Percentiles rank a stretch among this genome's conserved stretches.
Conservation (phyloP, 2,329 filamentous ascomycete genomes). For the Fusarium domesticum region DNA sequence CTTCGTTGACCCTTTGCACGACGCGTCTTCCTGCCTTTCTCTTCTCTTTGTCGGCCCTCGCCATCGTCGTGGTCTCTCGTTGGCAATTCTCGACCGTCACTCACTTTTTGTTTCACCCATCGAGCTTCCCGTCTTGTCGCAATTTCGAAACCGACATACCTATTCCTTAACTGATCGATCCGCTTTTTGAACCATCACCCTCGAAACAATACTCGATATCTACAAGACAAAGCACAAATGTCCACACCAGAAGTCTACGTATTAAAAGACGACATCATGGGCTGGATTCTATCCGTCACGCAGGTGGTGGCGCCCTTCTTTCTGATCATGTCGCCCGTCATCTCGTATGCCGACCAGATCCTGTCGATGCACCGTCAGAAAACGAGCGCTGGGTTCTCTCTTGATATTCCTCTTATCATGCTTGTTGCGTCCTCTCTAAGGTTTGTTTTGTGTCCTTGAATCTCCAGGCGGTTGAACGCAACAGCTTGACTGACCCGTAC, state of each 20-base stretch:
- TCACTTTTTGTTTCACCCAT: no score
- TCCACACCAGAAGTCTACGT: neutral
- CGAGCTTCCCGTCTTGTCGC: no score
- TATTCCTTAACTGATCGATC: neutral
- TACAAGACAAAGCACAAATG: neutral
- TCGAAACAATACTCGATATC: neutral
- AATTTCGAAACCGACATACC: neutral
- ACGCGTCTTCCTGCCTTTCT: no score
- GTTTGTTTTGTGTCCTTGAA: constrained; percentile 37
- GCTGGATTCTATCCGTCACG: constrained; percentile 35
- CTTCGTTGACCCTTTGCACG: no score
- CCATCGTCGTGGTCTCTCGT: no score
- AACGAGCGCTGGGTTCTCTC: constrained; percentile 65
- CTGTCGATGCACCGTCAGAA: constrained; percentile 61
- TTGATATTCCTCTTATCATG: constrained; percentile 72
- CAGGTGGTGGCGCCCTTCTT: constrained; percentile 61
- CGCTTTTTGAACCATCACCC: neutral
- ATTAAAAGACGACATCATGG: constrained; percentile 16
- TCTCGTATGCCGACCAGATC: constrained; percentile 65
- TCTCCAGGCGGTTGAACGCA: constrained; percentile 1
- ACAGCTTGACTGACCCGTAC: constrained; percentile 18
- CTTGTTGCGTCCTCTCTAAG: constrained; percentile 64
- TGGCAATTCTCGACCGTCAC: neutral
- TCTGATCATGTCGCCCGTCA: constrained; percentile 59
- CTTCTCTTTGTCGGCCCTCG: no score